These are phyloP conservation scores for Wickerhamiella sergipiensis DNA, from an alignment of 805 yeast genomes.

Conservation along the genomic window DNA sequence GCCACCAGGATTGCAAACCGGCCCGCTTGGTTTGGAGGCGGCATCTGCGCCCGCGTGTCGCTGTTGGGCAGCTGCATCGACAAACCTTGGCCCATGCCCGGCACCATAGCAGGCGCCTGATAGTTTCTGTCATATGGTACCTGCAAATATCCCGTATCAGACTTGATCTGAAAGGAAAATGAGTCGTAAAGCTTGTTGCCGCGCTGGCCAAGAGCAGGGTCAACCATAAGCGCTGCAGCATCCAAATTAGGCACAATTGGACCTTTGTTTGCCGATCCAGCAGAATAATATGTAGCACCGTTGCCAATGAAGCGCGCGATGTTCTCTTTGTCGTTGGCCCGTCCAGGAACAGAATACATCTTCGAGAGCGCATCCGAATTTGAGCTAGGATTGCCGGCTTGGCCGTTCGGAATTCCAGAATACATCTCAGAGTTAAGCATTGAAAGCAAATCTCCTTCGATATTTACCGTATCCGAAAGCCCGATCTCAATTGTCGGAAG, in stretches of 20 bases:
- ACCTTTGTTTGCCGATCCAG: background rate
- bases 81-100: background rate
- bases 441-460: background rate
- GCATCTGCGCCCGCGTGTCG: background rate
- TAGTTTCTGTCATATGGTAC: background rate
- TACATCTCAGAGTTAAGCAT: background rate
- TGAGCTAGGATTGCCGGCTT: background rate
- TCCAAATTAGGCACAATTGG: background rate
- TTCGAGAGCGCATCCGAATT: background rate
- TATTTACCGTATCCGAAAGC: background rate
- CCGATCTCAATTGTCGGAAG: background rate
- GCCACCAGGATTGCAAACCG: background rate
- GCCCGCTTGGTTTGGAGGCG: background rate
- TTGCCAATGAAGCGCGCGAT: too few relatives aligned
- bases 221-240: background rate
- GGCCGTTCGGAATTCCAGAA: background rate
- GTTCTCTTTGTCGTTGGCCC: background rate
- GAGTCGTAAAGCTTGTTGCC: background rate
- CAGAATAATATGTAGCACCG: too few relatives aligned
- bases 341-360: background rate
- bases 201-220: background rate
- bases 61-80: background rate
- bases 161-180: background rate
- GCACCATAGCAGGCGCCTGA: background rate
- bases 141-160: background rate